Conservation (phyloP, 1,284 basidiomycete genomes). For the Leccinum subrobustum region DNA sequence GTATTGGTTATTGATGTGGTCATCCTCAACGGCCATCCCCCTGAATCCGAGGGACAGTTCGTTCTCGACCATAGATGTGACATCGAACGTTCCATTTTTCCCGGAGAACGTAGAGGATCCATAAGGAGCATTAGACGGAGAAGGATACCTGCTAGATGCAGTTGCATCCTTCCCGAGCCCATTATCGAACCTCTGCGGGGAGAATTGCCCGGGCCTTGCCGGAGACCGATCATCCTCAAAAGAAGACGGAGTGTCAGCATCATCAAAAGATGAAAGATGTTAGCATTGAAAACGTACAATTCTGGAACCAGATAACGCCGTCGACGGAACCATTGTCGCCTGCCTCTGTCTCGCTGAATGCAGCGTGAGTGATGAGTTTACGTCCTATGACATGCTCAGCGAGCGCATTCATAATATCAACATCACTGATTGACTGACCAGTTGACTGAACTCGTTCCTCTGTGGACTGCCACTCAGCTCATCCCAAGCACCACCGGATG, state of each 20-base stretch:
- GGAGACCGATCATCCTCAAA: slow-evolving; percentile 50
- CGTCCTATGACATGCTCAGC: slow-evolving; percentile 32
- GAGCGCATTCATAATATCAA: slow-evolving; percentile 4
- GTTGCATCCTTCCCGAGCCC: slow-evolving; percentile 41
- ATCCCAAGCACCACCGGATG: slow-evolving; percentile 61
- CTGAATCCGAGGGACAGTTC: slow-evolving; percentile 58
- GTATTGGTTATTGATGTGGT: slow-evolving; percentile 39
- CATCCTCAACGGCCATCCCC: slow-evolving; percentile 69
- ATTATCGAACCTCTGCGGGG: slow-evolving; percentile 54
- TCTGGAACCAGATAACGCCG: slow-evolving; percentile 40
- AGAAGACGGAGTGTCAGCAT: slow-evolving; percentile 18
- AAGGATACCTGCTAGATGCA: slow-evolving; percentile 42
- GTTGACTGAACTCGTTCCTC: slow-evolving; percentile 47
- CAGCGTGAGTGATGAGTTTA: slow-evolving; percentile 37
- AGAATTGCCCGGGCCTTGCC: slow-evolving; percentile 48
- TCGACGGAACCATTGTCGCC: slow-evolving; percentile 39
- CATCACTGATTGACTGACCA: slow-evolving; percentile 37
- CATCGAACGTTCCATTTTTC: slow-evolving; percentile 43
- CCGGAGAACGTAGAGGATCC: slow-evolving; percentile 36
- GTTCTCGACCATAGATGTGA: slow-evolving; percentile 45
- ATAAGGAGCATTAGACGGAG: slow-evolving; percentile 44
- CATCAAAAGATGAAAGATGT: slow-evolving; percentile 9
- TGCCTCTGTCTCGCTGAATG: slow-evolving; percentile 53
- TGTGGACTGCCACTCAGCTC: slow-evolving; percentile 49
- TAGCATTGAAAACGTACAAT: slow-evolving; percentile 37